Evolutionary conservation across 1,284 basidiomycete genomes (phyloP), one percentile per base, ranked within the genome.

Genomic region (Cutaneotrichosporon sp.): DNA sequence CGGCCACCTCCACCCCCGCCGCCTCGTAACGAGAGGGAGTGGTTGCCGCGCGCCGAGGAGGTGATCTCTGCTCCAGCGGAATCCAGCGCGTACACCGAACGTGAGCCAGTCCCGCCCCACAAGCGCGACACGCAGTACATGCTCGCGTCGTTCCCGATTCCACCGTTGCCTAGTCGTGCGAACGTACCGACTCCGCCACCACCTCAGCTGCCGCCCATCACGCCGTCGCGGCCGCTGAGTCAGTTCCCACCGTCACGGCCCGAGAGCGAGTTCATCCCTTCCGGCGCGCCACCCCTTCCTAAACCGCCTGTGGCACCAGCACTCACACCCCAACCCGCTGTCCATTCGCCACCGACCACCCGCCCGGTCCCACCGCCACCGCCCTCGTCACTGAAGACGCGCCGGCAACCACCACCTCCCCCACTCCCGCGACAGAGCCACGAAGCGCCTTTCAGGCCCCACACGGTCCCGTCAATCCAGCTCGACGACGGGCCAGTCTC

Each of bases 141-240:
- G 57, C 26, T 58, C 31, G 38, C 14, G 22, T 26, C 42, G 38
- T 58, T 58, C 57, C 57, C 57, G 9, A 47, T 49, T 14, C 57
- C 57, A 8, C 57, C 57, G 4, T 21, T 42, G 14, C 36, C 55
- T 4, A 42, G 36, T 5, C 55, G 55, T 7, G 6, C 16, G 38
- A 8, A 22, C 11, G 8, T 53, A 30, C 18, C 36, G 14, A 16
- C 36, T 4, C 26, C 55, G 13, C 22, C 38, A 6, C 38, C 42
- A 46, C 57, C 57, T 26, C 46, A 49, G 31, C 31, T 58, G 30
- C 57, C 57, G 8, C 57, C 57, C 16, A 47, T 58, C 26, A 18
- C 22, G 22, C 42, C 57, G 6, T 34, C 57, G n/a, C 42, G 57
- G 16, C 57, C 57, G 11, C 42, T 58, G 42, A 58, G 57, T 38